phyloP scores from a whole-genome alignment of 768 basidiomycete genomes.

The Scleroderma bovista region DNA sequence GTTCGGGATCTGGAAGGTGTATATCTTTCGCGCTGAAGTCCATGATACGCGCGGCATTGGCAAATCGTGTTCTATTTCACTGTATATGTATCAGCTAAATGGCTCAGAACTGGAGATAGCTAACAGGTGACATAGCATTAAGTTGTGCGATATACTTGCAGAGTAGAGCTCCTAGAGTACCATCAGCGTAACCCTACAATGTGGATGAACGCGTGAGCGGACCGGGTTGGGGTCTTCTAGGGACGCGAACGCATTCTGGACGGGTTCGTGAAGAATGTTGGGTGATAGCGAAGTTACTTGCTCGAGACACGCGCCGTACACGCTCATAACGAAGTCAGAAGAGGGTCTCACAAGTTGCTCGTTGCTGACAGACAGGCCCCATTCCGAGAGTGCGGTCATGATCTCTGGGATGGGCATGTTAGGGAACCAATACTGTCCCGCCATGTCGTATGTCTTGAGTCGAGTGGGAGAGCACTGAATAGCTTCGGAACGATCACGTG shows the following conservation, averaged over 20 bases:
- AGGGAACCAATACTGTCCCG: constrained; percentile 53
- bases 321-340: constrained; percentile 61
- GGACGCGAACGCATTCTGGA: constrained; percentile 47
- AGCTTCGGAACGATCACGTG: constrained; percentile 24
- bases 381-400: constrained; percentile 55
- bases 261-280: constrained; percentile 53
- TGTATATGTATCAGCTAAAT: background rate
- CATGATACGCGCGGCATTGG: constrained; percentile 64
- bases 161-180: constrained; percentile 57
- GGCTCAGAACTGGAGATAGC: background rate
- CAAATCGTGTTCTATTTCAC: constrained; percentile 54
- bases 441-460: constrained; percentile 9
- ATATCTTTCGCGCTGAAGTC: constrained; percentile 78
- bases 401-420: constrained; percentile 62
- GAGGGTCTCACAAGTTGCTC: constrained; percentile 67
- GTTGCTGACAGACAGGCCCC: constrained; percentile 61
- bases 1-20: constrained; percentile 62
- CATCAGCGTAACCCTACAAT: background rate
- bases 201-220: constrained; percentile 5
- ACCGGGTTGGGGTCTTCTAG: constrained; percentile 55
- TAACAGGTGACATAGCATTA: constrained; percentile 69
- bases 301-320: constrained; percentile 68
- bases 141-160: constrained; percentile 51
- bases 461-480: background rate
- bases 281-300: constrained; percentile 62